Conservation (phyloP, 2,329 filamentous ascomycete species). For the Epichloe baconii region DNA sequence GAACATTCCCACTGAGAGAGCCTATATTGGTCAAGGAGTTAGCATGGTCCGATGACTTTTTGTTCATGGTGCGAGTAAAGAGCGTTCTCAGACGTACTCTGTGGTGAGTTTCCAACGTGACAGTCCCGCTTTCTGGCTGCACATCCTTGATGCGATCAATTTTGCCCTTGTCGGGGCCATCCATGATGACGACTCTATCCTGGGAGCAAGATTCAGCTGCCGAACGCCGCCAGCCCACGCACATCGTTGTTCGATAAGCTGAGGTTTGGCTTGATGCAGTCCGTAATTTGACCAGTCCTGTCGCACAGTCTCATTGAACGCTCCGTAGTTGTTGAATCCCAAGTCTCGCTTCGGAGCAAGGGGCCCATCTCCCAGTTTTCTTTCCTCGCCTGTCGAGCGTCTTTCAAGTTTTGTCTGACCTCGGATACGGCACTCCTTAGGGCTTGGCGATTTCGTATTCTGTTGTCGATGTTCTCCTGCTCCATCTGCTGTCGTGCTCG, state of each 20-base stretch:
- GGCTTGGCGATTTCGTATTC: constrained; percentile 19
- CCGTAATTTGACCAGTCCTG: constrained; percentile 23
- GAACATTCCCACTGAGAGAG: constrained; percentile 18
- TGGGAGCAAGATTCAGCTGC: constrained; percentile 50
- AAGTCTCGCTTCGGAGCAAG: constrained; percentile 66
- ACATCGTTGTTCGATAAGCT: constrained; percentile 29
- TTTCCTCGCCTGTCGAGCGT: constrained; percentile 38
- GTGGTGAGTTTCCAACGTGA: constrained; percentile 50
- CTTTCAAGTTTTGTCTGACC: constrained; percentile 22
- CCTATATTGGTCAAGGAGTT: constrained; percentile 9
- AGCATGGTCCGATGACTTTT: not conserved
- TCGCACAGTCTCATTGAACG: constrained; percentile 27
- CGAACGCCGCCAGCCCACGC: constrained; percentile 42
- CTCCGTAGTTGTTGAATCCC: constrained; percentile 49
- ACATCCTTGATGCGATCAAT: constrained; percentile 60
- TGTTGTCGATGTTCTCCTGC: constrained; percentile 15
- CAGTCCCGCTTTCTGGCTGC: constrained; percentile 37
- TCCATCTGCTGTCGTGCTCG: constrained; percentile 28
- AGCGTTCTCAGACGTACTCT: constrained; percentile 35
- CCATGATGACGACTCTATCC: constrained; percentile 72
- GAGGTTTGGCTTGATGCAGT: constrained; percentile 15
- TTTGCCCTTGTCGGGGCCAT: constrained; percentile 68
- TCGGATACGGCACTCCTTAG: constrained; percentile 19
- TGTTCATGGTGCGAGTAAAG: not conserved
- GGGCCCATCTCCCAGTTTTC: constrained; percentile 69